A percentile compares a stretch with the other conserved stretches of the same genome.
phyloP scores from a whole-genome alignment of 2,329 filamentous ascomycete genomes.

The Aspergillus fijiensis region DNA sequence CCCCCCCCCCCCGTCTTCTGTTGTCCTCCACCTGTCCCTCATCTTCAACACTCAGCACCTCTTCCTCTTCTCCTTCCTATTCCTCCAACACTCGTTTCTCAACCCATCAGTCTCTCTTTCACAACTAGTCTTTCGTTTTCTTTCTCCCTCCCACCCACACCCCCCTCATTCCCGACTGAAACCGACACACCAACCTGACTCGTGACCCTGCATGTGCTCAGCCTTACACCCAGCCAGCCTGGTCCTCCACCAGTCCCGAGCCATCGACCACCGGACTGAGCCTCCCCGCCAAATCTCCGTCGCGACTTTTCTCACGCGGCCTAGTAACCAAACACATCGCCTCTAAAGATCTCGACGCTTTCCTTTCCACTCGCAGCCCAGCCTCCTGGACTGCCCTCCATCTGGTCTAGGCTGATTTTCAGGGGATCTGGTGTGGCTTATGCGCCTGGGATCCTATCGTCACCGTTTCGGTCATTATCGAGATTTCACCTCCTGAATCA shows the following conservation, averaged over 20 bases:
- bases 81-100: slow-evolving; percentile 10
- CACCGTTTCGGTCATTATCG: slow-evolving; percentile 7
- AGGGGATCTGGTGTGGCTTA: slow-evolving; percentile 15
- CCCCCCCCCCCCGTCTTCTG: neutral
- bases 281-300: slow-evolving; percentile 18
- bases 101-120: too few relatives aligned
- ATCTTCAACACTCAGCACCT: slow-evolving; percentile 1
- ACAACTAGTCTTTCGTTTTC: neutral
- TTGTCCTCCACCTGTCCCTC: neutral
- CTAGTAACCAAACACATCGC: slow-evolving; percentile 15
- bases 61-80: slow-evolving; percentile 1
- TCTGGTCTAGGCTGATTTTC: slow-evolving; percentile 8
- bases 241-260: slow-evolving; percentile 4
- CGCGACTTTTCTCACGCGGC: slow-evolving; percentile 23
- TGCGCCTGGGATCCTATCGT: slow-evolving; percentile 9
- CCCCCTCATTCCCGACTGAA: neutral
- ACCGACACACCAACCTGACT: neutral
- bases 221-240: slow-evolving; percentile 16
- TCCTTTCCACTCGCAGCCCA: slow-evolving; percentile 1
- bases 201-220: slow-evolving; percentile 19
- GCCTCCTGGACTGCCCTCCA: neutral
- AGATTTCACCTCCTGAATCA: slow-evolving; percentile 17
- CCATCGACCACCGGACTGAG: slow-evolving; percentile 21
- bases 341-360: neutral
- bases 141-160: neutral